A percentile compares a stretch with the other conserved stretches of the same genome.
These are phyloP conservation scores for Marasmius fiardii DNA, from an alignment of 1,284 basidiomycete genomes.

Conservation along the genomic window DNA sequence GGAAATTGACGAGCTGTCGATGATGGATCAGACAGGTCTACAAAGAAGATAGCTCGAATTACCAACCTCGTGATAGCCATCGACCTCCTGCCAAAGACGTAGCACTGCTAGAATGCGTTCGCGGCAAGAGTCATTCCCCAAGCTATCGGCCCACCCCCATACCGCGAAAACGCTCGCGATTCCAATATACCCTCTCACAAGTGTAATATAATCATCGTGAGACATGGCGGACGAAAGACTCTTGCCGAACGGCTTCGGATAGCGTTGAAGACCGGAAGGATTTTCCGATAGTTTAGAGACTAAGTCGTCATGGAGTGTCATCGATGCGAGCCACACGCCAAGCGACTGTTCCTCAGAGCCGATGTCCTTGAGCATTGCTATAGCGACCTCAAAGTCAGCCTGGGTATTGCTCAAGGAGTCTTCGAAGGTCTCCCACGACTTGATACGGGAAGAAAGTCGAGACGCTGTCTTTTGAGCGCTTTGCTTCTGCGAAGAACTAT, in stretches of 20 bases:
- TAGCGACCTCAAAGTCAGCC: conserved; percentile 46
- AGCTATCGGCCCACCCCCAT: conserved; percentile 76
- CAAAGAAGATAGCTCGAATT: conserved; percentile 8
- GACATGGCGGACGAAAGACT: conserved; percentile 26
- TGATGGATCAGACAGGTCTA: conserved; percentile 6
- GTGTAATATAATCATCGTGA: conserved; percentile 59
- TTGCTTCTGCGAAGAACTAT: conserved; percentile 33
- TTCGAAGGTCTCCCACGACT: conserved; percentile 59
- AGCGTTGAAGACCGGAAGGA: conserved; percentile 29
- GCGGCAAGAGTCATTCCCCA: conserved; percentile 60
- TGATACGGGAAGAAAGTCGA: conserved; percentile 46
- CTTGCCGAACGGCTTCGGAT: conserved; percentile 33
- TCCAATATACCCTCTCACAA: conserved; percentile 63
- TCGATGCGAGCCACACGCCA: conserved; percentile 67
- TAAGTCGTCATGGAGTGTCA: conserved; percentile 55
- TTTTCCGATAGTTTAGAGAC: conserved; percentile 41
- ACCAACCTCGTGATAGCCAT: conserved; percentile 62
- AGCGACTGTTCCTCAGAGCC: conserved; percentile 61
- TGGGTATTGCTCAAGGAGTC: conserved; percentile 52
- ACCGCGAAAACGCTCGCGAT: conserved; percentile 66
- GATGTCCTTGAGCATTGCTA: conserved; percentile 52
- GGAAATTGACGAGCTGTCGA: conserved; percentile 62
- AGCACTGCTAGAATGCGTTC: conserved; percentile 61
- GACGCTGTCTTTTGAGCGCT: conserved; percentile 40
- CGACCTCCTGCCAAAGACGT: conserved; percentile 64